phyloP scores from a whole-genome alignment of 2,329 filamentous ascomycete genomes.

The Fusarium bactridioides region DNA sequence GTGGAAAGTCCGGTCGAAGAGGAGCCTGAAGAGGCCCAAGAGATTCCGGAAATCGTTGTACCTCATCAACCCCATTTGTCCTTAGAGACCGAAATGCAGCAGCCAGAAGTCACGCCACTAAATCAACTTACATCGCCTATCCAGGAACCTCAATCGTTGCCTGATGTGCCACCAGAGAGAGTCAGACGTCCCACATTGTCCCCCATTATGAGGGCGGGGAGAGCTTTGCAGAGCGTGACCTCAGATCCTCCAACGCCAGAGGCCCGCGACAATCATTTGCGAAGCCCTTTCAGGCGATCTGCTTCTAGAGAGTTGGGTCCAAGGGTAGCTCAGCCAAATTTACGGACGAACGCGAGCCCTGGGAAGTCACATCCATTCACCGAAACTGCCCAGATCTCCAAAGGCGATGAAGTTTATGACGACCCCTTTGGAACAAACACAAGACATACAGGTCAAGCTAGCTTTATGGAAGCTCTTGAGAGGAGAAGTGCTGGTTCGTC shows the following conservation, averaged over 20 bases:
- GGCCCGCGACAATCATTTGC: constrained; percentile 57
- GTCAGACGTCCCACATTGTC: constrained; percentile 57
- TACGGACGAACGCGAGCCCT: constrained; percentile 44
- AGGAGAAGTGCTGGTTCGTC: constrained; percentile 33
- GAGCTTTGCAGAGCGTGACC: constrained; percentile 64
- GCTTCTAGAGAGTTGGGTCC: constrained; percentile 47
- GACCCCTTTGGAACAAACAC: constrained; percentile 43
- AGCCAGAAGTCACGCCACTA: constrained; percentile 46
- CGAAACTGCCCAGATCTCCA: constrained; percentile 12
- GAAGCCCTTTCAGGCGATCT: constrained; percentile 63
- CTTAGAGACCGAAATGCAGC: constrained; percentile 14
- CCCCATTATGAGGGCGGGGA: constrained; percentile 65
- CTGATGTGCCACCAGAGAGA: constrained; percentile 42
- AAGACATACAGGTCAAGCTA: constrained; percentile 41
- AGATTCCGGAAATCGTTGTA: constrained; percentile 10
- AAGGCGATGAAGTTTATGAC: constrained; percentile 29
- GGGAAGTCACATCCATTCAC: constrained; percentile 31
- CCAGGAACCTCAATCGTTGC: constrained; percentile 46
- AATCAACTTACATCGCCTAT: constrained; percentile 51
- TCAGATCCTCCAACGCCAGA: constrained; percentile 67
- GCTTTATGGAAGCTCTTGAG: constrained; percentile 46
- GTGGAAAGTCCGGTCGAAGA: constrained; percentile 20
- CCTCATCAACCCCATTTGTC: constrained; percentile 17
- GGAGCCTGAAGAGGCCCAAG: constrained; percentile 11
- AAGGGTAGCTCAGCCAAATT: constrained; percentile 38